phyloP scores from a whole-genome alignment of 345 rosid species.

The Anacardium occidentale region DNA sequence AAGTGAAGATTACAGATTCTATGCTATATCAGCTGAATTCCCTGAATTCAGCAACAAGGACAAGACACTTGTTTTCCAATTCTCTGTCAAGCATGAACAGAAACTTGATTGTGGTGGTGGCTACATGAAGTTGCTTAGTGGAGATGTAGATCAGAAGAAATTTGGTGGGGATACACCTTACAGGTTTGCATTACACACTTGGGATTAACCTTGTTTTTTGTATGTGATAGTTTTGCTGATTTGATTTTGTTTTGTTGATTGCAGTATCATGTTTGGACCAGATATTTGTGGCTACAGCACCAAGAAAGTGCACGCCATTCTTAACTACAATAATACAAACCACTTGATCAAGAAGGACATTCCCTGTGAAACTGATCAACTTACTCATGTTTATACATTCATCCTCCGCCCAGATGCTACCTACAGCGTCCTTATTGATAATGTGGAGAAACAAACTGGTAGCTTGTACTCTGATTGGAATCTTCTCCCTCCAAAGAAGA shows the following conservation, averaged over 20 bases:
- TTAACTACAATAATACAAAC: conserved; percentile 73
- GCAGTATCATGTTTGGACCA: conserved; percentile 99
- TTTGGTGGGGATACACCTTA: conserved; percentile 97
- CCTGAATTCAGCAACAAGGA: conserved; percentile 94
- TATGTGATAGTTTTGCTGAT: not conserved
- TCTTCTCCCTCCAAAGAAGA: conserved; percentile 84
- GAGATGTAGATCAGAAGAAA: conserved; percentile 85
- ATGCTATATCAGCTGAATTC: conserved; percentile 94
- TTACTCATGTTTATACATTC: conserved; percentile 88
- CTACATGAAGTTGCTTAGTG: conserved; percentile 95
- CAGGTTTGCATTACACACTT: conserved; percentile 41
- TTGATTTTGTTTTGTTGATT: conserved; percentile 16
- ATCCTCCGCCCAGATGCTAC: conserved; percentile 91
- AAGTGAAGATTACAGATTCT: conserved; percentile 94
- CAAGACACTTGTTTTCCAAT: conserved; percentile 86
- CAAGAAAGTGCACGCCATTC: conserved; percentile 97
- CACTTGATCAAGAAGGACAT: conserved; percentile 96
- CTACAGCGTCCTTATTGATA: conserved; percentile 86
- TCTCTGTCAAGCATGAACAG: conserved; percentile 98
- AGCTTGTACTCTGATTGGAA: conserved; percentile 93
- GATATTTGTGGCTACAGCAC: conserved; percentile 98
- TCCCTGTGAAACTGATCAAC: conserved; percentile 98
- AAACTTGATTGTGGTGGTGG: conserved; percentile 99
- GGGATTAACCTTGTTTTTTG: not conserved
- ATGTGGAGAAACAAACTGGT: conserved; percentile 90